phyloP scores from a whole-genome alignment of 176 grass and related monocot genomes.

The Bolboschoenus planiculmis region DNA sequence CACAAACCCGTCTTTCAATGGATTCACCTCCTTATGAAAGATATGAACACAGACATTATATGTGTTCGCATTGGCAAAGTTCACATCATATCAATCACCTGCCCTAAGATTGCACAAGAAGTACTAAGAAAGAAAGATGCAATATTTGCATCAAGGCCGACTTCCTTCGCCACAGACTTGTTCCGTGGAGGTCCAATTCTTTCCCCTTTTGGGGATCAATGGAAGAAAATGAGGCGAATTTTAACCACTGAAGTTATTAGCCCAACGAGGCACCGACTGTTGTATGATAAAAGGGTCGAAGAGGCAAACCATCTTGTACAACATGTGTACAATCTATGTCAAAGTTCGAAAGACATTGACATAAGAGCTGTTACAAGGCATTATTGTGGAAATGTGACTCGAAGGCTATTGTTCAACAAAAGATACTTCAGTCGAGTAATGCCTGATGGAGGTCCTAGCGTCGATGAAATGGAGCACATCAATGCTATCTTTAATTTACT shows the following conservation, averaged over 20 bases:
- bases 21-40: constrained; percentile 28
- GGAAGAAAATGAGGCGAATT: constrained; percentile 56
- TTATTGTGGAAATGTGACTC: constrained; percentile 34
- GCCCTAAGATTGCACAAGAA: constrained; percentile 33
- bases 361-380: constrained; percentile 22
- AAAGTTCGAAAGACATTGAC: constrained; percentile 1
- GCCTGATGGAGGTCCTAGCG: not conserved
- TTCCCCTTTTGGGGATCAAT: constrained; percentile 44
- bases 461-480: constrained; percentile 37
- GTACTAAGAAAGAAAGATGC: constrained; percentile 51
- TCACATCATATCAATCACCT: constrained; percentile 37
- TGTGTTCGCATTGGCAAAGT: constrained; percentile 39
- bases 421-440: constrained; percentile 18
- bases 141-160: constrained; percentile 34
- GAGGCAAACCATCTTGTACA: constrained; percentile 50
- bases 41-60: constrained; percentile 26
- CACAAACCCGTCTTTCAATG: constrained; percentile 45
- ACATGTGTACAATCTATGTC: constrained; percentile 16
- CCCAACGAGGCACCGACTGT: constrained; percentile 20
- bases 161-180: constrained; percentile 29
- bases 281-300: not conserved
- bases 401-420: constrained; percentile 30
- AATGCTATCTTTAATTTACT: constrained; percentile 20
- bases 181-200: constrained; percentile 28
- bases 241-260: constrained; percentile 28